Evolutionary conservation across 192 early-diverging fungal genomes (phyloP).

Genomic region (Linnemannia zychae): DNA sequence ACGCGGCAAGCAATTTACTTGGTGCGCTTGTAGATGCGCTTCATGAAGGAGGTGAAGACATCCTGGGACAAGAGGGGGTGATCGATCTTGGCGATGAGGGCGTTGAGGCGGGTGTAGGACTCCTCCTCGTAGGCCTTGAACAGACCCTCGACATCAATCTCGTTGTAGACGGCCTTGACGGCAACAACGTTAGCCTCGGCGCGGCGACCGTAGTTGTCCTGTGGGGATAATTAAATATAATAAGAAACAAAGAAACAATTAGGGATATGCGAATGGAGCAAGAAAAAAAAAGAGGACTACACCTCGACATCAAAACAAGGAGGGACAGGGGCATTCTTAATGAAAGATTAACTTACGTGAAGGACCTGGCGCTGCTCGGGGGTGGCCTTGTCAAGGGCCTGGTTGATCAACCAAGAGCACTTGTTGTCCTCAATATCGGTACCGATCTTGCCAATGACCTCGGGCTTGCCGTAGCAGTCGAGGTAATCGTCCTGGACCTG

Average conservation of each 20-base stretch:
- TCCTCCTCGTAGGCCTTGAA: conserved; percentile 94
- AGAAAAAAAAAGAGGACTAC: neutral
- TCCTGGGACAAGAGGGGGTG: conserved; percentile 82
- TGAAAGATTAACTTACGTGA: conserved; percentile 62
- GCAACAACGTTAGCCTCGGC: conserved; percentile 78
- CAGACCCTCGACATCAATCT: conserved; percentile 82
- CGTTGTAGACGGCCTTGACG: conserved; percentile 88
- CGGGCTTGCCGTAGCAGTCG: conserved; percentile 94
- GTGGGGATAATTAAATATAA: conserved; percentile 5
- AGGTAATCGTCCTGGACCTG: conserved; percentile 99
- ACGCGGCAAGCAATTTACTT: conserved; percentile 67
- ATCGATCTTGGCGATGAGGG: conserved; percentile 86
- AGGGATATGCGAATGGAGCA: neutral
- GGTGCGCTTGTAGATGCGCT: conserved; percentile 95
- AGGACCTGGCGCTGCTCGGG: conserved; percentile 89
- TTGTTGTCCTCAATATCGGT: conserved; percentile 99
- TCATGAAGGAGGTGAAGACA: conserved; percentile 93
- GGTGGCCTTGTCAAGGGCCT: conserved; percentile 84
- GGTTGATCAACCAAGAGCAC: conserved; percentile 98
- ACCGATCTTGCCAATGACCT: conserved; percentile 97
- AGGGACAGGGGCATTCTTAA: neutral
- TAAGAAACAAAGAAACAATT: neutral
- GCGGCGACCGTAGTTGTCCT: conserved; percentile 95
- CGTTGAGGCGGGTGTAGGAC: conserved; percentile 77
- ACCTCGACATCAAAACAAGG: neutral